Percentiles rank a stretch among this genome's conserved stretches.
Evolutionary conservation across 1,284 basidiomycete species (phyloP).

Genomic region (Ceraceosorus guamensis): DNA sequence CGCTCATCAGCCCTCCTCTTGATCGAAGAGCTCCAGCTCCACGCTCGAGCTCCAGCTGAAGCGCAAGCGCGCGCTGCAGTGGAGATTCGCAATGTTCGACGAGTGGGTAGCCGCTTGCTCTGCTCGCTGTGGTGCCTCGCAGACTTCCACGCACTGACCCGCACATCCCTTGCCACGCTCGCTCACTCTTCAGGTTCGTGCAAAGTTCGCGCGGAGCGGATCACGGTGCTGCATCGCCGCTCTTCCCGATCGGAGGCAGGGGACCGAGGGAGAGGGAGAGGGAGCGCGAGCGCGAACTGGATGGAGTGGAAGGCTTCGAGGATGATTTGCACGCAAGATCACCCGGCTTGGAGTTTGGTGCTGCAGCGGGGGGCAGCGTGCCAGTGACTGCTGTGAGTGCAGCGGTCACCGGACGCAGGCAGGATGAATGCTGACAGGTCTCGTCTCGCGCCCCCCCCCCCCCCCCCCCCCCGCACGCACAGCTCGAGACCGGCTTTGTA

Average conservation of each 20-base stretch:
- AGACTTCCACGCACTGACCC: not conserved
- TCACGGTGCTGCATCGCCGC: not conserved
- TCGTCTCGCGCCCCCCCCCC: not conserved
- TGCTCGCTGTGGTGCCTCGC: not conserved
- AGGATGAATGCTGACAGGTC: not conserved
- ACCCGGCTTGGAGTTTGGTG: not conserved
- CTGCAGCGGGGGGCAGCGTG: not conserved
- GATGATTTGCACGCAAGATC: not conserved
- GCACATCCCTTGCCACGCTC: not conserved
- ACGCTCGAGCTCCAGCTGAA: too few relatives aligned
- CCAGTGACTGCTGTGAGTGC: constrained; percentile 1
- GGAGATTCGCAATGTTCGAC: not conserved
- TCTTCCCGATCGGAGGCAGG: not conserved
- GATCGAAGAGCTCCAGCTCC: too few relatives aligned
- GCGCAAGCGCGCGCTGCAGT: too few relatives aligned
- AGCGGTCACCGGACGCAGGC: not conserved
- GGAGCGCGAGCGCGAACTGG: not conserved
- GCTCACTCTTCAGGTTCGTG: not conserved
- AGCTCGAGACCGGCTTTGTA: constrained; percentile 40
- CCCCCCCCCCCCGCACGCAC: not conserved
- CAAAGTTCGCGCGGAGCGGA: not conserved
- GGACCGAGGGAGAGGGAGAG: not conserved
- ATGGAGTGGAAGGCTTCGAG: not conserved
- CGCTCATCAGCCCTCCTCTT: too few relatives aligned
- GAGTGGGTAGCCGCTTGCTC: not conserved